phyloP scores from a whole-genome alignment of 2,329 filamentous ascomycete species.

The Triangularia setosa region DNA sequence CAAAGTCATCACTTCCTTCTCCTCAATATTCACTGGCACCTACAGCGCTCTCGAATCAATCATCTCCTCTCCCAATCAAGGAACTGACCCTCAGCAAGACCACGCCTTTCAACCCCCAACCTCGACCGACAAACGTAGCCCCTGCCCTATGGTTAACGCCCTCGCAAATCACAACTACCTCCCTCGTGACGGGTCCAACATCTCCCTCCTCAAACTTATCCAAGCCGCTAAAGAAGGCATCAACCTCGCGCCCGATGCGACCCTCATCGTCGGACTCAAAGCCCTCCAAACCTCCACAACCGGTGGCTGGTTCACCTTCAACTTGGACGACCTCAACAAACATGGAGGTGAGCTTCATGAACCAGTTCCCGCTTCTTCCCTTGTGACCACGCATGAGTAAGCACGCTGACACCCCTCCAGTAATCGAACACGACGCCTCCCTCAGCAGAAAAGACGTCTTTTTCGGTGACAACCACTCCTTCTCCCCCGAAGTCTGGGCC shows the following conservation, averaged over 20 bases:
- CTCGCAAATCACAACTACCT: conserved; percentile 30
- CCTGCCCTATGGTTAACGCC: conserved; percentile 28
- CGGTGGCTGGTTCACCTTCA: conserved; percentile 27
- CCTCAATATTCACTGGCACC: neutral
- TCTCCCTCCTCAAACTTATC: conserved; percentile 21
- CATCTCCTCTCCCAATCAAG: neutral
- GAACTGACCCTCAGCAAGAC: neutral
- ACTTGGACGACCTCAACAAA: conserved; percentile 30
- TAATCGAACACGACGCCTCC: conserved; percentile 36
- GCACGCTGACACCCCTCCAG: conserved; percentile 16
- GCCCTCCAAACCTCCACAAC: conserved; percentile 29
- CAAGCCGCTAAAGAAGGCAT: conserved; percentile 18
- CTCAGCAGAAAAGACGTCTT: conserved; percentile 30
- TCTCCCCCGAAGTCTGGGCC: conserved; percentile 28
- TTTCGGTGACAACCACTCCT: conserved; percentile 32
- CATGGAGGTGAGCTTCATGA: conserved; percentile 19
- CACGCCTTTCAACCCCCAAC: neutral
- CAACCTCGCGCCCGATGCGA: conserved; percentile 18
- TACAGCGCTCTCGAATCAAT: neutral
- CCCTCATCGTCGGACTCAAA: conserved; percentile 14
- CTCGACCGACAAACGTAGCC: conserved; percentile 12
- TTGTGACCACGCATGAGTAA: too few species aligned
- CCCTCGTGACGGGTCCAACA: conserved; percentile 24
- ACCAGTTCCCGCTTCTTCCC: too few species aligned
- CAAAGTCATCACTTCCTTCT: neutral